Evolutionary conservation across 345 rosid genomes (phyloP).

Genomic region (Rhizophora apiculata): DNA sequence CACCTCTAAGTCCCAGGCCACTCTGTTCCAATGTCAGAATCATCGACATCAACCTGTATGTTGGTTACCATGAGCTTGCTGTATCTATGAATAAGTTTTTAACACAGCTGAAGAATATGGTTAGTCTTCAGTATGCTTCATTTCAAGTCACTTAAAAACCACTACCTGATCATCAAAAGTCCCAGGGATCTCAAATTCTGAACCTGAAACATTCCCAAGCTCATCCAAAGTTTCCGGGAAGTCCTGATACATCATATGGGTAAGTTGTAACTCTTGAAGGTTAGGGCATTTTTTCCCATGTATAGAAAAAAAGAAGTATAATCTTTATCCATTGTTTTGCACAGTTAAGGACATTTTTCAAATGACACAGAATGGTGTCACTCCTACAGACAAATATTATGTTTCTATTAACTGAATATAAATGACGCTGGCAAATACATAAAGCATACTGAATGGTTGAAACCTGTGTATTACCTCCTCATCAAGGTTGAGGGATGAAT

Average conservation of each 20-base stretch:
- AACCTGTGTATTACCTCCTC: conserved; percentile 38
- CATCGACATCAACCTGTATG: conserved; percentile 28
- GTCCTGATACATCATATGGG: conserved; percentile 24
- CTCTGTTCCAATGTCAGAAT: conserved; percentile 18
- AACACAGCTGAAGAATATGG: conserved; percentile 14
- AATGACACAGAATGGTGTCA: not conserved
- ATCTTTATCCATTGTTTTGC: no score
- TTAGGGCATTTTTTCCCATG: not conserved
- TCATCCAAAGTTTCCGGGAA: conserved; percentile 46
- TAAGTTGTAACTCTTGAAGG: not conserved
- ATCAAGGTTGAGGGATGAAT: conserved; percentile 36
- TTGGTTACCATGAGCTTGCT: conserved; percentile 13
- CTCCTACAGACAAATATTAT: not conserved
- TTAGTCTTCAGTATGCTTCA: conserved; percentile 19
- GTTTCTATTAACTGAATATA: no score
- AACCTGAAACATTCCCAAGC: conserved; percentile 40
- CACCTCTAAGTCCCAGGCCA: conserved; percentile 31
- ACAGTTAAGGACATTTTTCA: not conserved
- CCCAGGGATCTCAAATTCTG: conserved; percentile 49
- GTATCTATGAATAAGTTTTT: conserved; percentile 14
- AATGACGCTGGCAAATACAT: no score
- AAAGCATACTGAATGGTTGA: no score
- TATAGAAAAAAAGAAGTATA: no score
- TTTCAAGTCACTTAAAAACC: conserved; percentile 20
- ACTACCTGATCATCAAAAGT: conserved; percentile 47